Evolutionary conservation across 768 basidiomycete species (phyloP).

Genomic region (Coprinopsis strossmayeri): DNA sequence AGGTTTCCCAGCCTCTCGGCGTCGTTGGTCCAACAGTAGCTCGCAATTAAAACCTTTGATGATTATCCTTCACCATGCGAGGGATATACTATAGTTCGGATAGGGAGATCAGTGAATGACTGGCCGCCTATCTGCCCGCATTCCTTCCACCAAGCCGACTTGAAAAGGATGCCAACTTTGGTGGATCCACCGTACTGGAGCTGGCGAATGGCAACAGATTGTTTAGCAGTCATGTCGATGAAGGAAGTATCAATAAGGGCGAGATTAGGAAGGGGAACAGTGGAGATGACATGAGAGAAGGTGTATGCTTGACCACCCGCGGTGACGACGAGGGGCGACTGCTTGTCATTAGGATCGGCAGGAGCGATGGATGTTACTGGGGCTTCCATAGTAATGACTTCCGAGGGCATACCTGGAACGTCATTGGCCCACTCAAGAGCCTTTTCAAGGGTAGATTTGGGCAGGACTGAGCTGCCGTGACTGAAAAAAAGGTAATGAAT

Average conservation of each 20-base stretch:
- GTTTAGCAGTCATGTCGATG: slow-evolving; percentile 13
- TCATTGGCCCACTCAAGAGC: not conserved
- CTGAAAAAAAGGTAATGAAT: not conserved
- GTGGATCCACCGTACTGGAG: slow-evolving; percentile 29
- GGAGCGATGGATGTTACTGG: slow-evolving; percentile 1
- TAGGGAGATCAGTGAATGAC: slow-evolving; percentile 26
- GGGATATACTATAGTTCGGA: slow-evolving; percentile 32
- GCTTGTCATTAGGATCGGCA: slow-evolving; percentile 1
- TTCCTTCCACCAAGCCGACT: slow-evolving; percentile 35
- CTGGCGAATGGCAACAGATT: slow-evolving; percentile 27
- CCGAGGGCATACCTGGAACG: not conserved
- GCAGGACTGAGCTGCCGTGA: slow-evolving; percentile 2
- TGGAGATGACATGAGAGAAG: slow-evolving; percentile 37
- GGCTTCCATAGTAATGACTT: not conserved
- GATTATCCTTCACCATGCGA: slow-evolving; percentile 22
- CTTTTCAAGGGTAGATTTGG: not conserved
- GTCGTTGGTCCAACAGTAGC: slow-evolving; percentile 32
- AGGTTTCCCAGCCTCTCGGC: slow-evolving; percentile 29
- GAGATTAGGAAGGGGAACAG: slow-evolving; percentile 30
- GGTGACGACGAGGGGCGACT: slow-evolving; percentile 8
- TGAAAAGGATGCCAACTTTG: slow-evolving; percentile 40
- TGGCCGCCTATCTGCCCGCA: slow-evolving; percentile 22
- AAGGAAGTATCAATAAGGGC: slow-evolving; percentile 24
- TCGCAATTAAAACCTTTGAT: slow-evolving; percentile 25
- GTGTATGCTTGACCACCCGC: slow-evolving; percentile 8